phyloP scores from a whole-genome alignment of 345 rosid species.

The Melaleuca quinquenervia region DNA sequence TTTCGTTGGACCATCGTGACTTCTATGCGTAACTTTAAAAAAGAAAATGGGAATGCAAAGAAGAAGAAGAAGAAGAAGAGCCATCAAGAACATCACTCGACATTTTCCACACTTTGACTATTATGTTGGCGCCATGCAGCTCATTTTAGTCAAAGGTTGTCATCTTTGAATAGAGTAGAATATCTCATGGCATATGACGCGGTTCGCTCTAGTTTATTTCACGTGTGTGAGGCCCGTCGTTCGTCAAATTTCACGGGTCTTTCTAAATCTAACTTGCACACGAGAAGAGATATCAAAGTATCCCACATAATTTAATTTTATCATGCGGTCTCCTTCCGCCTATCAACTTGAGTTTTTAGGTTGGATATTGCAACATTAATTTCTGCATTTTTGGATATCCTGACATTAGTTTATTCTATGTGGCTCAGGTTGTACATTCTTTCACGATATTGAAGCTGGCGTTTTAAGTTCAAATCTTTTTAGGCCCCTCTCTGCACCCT shows the following conservation, averaged over 20 bases:
- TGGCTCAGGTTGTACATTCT: background rate
- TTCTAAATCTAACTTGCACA: background rate
- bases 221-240: background rate
- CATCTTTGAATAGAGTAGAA: background rate
- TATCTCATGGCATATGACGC: background rate
- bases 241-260: background rate
- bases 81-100: background rate
- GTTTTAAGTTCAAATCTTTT: background rate
- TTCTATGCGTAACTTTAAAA: background rate
- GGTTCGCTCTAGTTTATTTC: background rate
- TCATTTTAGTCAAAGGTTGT: background rate
- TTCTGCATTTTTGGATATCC: too few species aligned
- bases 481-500: background rate
- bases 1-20: background rate
- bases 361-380: background rate
- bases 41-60: background rate
- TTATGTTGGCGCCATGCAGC: background rate
- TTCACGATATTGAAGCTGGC: background rate
- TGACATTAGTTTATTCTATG: too few species aligned
- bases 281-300: background rate
- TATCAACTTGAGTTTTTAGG: fast-evolving
- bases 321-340: background rate
- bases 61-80: background rate
- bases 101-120: background rate
- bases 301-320: background rate